Base-by-base conservation (phyloP, 179 eudicot species). In the Silene noctiflora region DNA sequence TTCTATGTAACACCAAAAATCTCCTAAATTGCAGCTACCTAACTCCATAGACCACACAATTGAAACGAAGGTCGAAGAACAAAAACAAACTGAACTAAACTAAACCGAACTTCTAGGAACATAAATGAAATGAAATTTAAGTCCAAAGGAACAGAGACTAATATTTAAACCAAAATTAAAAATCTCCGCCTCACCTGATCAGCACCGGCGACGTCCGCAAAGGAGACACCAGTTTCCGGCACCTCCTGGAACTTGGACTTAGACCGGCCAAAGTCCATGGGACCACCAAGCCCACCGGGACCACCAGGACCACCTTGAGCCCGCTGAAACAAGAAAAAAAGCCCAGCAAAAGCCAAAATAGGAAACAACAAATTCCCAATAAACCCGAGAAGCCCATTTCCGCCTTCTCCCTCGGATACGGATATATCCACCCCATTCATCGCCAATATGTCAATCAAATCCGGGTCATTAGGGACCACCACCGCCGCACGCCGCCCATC, bases 211-310 rank as follows among this genome's bases (percentile, higher is more conserved):
- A 95, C 98, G 33, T 95, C 99, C 12, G 91, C 89, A 14, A 95
- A 95, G 0, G 90, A 81, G 3, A 91, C 92, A 0, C 99, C 99
- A 0, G 99, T 95, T 68, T 95, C 99, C 1, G 99, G 99, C 39
- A 95, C 99, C 74, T 95, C 99, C 91, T 95, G 99, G 75, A 95
- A 95, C 89, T 95, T 95, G 65, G 98, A 93, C 83, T 95, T 95
- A 6, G 98, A 93, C 79, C 99, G 74, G 3, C 99, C 99, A 51
- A 95, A 95, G 69, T 95, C 99, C 99, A 95, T 95, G 27, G 99
- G 99, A 9, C 99, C 99, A 7, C 99, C 99, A 3, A 95, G 87
- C 21, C 99, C 99, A 5, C 99, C 99, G 0, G 99, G 99, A 4
- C 99, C 99, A 0, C 99, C 99, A 0, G 97, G 93, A 55, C 99